Evolutionary conservation across 169 alveolate genomes (phyloP), one percentile per base, ranked within the genome.

Genomic region (Plasmodium fragile): DNA sequence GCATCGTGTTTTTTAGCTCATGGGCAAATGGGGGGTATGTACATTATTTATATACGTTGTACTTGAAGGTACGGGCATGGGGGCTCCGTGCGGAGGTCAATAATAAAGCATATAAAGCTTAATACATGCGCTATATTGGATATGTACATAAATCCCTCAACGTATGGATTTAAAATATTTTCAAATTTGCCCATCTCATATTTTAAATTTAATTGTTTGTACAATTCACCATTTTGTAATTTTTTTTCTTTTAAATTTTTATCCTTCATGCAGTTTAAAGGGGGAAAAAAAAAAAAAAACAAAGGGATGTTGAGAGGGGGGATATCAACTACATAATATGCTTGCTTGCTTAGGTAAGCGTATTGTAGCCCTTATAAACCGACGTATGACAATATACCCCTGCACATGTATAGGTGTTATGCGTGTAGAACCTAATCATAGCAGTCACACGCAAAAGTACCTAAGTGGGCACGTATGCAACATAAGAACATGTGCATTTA

Each of bases 281-380:
- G 8, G 59, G n/a, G 4, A 65, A 59, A 59, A 59, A 59, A 59
- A 43, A 43, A 43, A 43, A 43, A 65, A 65, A 65, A 65, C 18
- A 65, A 65, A 28, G 25, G 75, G 75, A 65, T 65, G 75, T 28
- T 65, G 75, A 28, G 36, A 65, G 75, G 75, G 75, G 59, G 59
- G 22, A 49, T 49, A 49, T 13, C 75, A 16, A 65, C 28, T 25
- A 18, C n/a, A 22, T 65, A 65, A 65, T 65, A 65, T 28, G 75
- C 75, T n/a, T 65, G 75, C 36, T 65, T 65, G 13, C 36, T 18
- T 65, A 65, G 75, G 75, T 28, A 65, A 18, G 36, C 5, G 75
- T 8, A 65, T 65, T 65, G 75, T 65, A 28, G 13, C 41, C 75
- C 25, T 16, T 22, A n/a, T 65, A 65, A 18, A 1, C 75, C 41